Percentiles rank a stretch among this genome's conserved stretches.
These are phyloP conservation scores for Leavenworthia alabamica DNA, from an alignment of 345 rosid species.

Conservation along the genomic window DNA sequence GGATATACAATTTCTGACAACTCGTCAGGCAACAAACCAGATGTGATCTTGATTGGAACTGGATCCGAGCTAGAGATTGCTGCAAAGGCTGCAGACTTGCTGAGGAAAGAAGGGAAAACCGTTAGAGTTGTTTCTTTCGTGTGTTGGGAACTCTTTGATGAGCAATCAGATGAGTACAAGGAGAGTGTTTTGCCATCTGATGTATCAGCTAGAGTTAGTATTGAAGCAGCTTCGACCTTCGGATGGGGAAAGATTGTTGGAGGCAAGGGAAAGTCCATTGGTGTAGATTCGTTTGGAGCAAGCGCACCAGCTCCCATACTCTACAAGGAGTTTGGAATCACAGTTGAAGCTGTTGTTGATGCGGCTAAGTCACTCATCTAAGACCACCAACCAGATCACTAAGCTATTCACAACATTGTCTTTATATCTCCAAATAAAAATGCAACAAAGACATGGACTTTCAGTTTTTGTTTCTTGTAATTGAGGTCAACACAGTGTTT, in stretches of 20 bases:
- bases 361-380: slow-evolving; percentile 62
- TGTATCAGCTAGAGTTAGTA: slow-evolving; percentile 73
- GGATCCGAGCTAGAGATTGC: slow-evolving; percentile 96
- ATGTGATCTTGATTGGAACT: slow-evolving; percentile 86
- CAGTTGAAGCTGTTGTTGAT: slow-evolving; percentile 62
- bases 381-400: slow-evolving; percentile 10
- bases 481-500: slow-evolving; percentile 24
- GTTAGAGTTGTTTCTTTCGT: slow-evolving; percentile 89
- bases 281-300: slow-evolving; percentile 70
- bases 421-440: slow-evolving; percentile 22
- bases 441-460: slow-evolving; percentile 19
- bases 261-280: slow-evolving; percentile 66
- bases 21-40: slow-evolving; percentile 83
- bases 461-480: slow-evolving; percentile 15
- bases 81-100: slow-evolving; percentile 65
- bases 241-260: slow-evolving; percentile 85
- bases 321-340: slow-evolving; percentile 76
- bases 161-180: slow-evolving; percentile 71
- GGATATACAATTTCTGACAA: slow-evolving; percentile 86
- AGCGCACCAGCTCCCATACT: slow-evolving; percentile 74
- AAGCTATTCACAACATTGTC: slow-evolving; percentile 17
- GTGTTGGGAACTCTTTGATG: slow-evolving; percentile 77
- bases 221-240: slow-evolving; percentile 82
- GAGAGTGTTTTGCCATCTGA: slow-evolving; percentile 70
- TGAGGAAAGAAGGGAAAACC: slow-evolving; percentile 85